phyloP scores from a whole-genome alignment of 305 asterid genomes.

The Petunia hybrid region DNA sequence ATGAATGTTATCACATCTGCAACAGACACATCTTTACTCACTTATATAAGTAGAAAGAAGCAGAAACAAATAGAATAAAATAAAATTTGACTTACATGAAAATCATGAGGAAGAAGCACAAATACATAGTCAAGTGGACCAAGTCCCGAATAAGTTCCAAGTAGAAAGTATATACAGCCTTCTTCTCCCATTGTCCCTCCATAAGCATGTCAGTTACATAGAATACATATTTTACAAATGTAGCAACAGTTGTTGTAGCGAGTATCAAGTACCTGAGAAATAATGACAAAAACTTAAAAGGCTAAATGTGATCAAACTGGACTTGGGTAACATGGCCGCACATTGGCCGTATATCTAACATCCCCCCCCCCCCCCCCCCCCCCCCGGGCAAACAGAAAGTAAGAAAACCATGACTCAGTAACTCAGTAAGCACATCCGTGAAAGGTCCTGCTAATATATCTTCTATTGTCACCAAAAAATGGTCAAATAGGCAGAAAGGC shows the following conservation, averaged over 20 bases:
- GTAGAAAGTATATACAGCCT: slow-evolving; percentile 93
- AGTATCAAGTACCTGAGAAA: slow-evolving; percentile 75
- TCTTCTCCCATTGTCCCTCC: slow-evolving; percentile 99
- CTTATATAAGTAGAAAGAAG: not conserved
- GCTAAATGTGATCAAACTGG: not conserved
- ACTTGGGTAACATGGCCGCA: not conserved
- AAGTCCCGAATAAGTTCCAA: slow-evolving; percentile 91
- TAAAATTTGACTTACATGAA: slow-evolving; percentile 68
- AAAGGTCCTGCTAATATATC: not conserved
- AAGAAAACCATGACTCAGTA: not conserved
- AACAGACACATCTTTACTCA: slow-evolving; percentile 1
- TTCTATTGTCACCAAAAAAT: not conserved
- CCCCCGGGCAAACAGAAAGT: not conserved
- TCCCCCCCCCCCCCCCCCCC: too few species aligned
- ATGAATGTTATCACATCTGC: not conserved
- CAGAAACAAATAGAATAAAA: slow-evolving; percentile 32
- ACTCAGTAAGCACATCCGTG: not conserved
- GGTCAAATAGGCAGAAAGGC: not conserved
- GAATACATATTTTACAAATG: slow-evolving; percentile 80
- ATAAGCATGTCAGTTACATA: slow-evolving; percentile 86
- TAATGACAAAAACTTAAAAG: not conserved
- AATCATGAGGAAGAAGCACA: slow-evolving; percentile 93
- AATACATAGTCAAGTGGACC: slow-evolving; percentile 87
- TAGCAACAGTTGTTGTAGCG: slow-evolving; percentile 83
- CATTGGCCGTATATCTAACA: too few species aligned